Evolutionary conservation across 106 monocot genomes (phyloP).

Genomic region (Dendrobium nobile): DNA sequence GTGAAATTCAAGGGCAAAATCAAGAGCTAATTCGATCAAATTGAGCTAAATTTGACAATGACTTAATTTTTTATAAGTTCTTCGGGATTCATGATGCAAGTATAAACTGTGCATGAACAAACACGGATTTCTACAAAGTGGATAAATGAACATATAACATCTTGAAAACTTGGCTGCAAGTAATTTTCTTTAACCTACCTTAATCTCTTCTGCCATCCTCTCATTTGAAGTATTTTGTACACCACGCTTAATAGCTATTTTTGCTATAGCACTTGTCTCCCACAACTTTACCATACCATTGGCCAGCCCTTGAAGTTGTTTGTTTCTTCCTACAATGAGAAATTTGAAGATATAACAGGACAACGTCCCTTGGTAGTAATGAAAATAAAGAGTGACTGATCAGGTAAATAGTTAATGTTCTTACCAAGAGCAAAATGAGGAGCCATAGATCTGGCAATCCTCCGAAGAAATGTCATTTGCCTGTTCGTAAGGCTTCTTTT

Average conservation of each 20-base stretch:
- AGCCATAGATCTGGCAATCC: conserved; percentile 69
- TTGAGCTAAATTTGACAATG: too few relatives aligned
- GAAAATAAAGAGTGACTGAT: not conserved
- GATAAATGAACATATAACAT: too few relatives aligned
- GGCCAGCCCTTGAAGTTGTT: conserved; percentile 82
- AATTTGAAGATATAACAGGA: conserved; percentile 4
- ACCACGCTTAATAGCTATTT: conserved; percentile 94
- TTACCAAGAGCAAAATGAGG: conserved; percentile 97
- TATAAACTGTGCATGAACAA: too few relatives aligned
- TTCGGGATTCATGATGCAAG: too few relatives aligned
- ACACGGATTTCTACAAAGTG: too few relatives aligned
- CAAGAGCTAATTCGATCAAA: too few relatives aligned
- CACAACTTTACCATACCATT: conserved; percentile 86
- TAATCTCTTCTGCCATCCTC: conserved; percentile 94
- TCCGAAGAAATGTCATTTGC: conserved; percentile 78
- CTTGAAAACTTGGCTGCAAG: not conserved
- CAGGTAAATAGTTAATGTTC: not conserved
- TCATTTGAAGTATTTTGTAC: conserved; percentile 81
- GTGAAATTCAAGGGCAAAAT: too few relatives aligned
- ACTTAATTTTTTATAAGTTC: too few relatives aligned
- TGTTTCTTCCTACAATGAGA: conserved; percentile 67
- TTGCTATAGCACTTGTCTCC: conserved; percentile 89
- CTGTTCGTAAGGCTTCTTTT: conserved; percentile 37
- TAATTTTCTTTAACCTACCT: conserved; percentile 29
- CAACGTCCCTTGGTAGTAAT: not conserved